Evolutionary conservation across 192 early-diverging fungal genomes (phyloP), one percentile per base, ranked within the genome.

Genomic region (Funneliformis mosseae): DNA sequence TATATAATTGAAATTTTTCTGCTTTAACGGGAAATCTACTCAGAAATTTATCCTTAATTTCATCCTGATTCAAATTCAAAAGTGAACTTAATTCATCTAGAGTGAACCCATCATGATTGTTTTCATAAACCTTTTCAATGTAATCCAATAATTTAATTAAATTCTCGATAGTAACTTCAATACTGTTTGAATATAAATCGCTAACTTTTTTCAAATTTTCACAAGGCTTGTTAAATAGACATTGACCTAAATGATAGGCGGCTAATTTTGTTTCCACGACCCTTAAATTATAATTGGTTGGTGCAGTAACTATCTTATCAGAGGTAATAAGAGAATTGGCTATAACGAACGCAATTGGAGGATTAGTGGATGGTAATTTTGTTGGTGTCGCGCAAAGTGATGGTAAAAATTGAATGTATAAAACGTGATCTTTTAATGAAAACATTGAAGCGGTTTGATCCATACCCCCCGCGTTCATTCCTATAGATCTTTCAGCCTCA

Each of bases 361-460:
- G 88, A 0, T 61, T 61, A 12, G 88, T 88, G 1, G 75, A 68
- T 5, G 96, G 96, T 63, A 96, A 90, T 46, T 81, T 80, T 23
- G 94, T 91, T 38, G 88, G 93, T 28, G 84, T 87, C 33, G 84
- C 85, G 38, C 82, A 85, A 50, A 96, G 90, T 33, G 79, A 85
- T 6, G 96, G 96, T n/a, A 91, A 80, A 85, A 97, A 97, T 77
- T 96, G 89, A 82, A 97, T 93, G 75, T 95, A 88, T 38, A 93
- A 84, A 0, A 94, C 93, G 33, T 89, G 90, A 4, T 89, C 89
- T 39, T 87, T 88, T 33, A 88, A 83, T 10, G 91, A 91, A 84
- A 96, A 94, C 55, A 98, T 90, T 39, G 94, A 96, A 74, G 92
- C 91, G n/a, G 93, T 89, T 80, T 98, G 97, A 79, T 98, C 96